These are phyloP conservation scores for Senecio squalidus DNA, from an alignment of 140 eudicot genomes.

Conservation along the genomic window DNA sequence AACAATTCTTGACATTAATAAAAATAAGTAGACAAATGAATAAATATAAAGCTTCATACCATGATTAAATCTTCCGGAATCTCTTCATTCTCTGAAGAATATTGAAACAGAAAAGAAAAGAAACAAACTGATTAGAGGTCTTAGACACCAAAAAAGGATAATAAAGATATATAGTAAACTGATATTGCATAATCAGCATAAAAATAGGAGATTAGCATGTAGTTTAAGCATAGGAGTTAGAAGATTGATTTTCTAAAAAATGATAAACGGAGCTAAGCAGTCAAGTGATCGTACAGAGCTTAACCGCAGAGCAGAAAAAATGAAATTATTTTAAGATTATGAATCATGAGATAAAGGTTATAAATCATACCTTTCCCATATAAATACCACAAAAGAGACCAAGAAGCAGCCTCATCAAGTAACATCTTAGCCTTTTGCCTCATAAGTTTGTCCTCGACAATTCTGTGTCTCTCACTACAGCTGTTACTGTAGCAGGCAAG, in stretches of 20 bases:
- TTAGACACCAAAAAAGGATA: background rate
- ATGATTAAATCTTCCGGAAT: constrained; percentile 54
- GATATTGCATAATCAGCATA: background rate
- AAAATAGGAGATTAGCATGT: too few species aligned
- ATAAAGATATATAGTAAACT: background rate
- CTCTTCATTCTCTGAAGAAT: constrained; percentile 73
- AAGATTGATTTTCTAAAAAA: too few species aligned
- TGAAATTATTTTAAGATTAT: too few species aligned
- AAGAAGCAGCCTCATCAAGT: constrained; percentile 98
- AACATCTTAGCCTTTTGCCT: constrained; percentile 77
- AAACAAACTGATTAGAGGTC: background rate
- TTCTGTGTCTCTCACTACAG: constrained; percentile 61
- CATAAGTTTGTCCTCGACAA: constrained; percentile 89
- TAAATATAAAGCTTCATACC: constrained; percentile 43
- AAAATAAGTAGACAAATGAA: constrained; percentile 1
- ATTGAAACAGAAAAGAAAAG: constrained; percentile 8
- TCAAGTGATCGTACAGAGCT: too few species aligned
- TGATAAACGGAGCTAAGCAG: too few species aligned
- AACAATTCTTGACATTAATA: background rate
- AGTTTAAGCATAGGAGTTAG: too few species aligned
- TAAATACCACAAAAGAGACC: constrained; percentile 98
- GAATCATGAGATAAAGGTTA: background rate
- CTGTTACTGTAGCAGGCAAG: constrained; percentile 21
- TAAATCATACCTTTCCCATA: constrained; percentile 74
- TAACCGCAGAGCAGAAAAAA: background rate